Evolutionary conservation across 2,329 filamentous ascomycete species (phyloP), one percentile per base, ranked within the genome.

Genomic region (Botrytis fabae): DNA sequence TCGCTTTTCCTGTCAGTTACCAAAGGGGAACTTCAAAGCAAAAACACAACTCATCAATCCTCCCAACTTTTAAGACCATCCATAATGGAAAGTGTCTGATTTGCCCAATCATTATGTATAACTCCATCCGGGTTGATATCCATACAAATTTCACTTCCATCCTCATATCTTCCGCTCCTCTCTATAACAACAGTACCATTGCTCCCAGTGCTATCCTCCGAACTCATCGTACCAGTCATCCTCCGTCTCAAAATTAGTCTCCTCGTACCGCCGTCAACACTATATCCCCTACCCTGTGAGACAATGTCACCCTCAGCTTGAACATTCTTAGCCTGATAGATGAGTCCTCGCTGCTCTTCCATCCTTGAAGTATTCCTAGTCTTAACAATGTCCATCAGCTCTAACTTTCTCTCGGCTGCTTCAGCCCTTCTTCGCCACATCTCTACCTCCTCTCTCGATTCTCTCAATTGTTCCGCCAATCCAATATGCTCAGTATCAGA

Each of bases 341-440:
- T 32, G 28, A 32, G 18, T 32, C 35, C 35, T 42, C 48, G 48
- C n/a, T 57, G 48, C 48, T 42, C 65, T 6, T 68, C 48, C 35
- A 68, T 42, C 68, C 44, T 70, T 20, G 54, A 69, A 32, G 44
- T 40, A 22, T 68, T 68, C 25, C 65, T 57, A 42, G 65, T 64
- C 35, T 69, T 73, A 12, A 75, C 74, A 42, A 74, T 35, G 28
- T 74, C 75, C 14, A 79, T 64, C 5, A 85, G 83, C 6, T 83
- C 82, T 28, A 90, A 78, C 66, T 85, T 83, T 74, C 81, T 83
- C 81, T 91, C 89, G 0, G 88, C 88, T 6, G 83, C 82, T 77
- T 88, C 84, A 0, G 89, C 89, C 46, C 87, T 82, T 46, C 83
- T 83, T 75, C 83, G 86, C 89, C 89, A 91, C 74, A 81, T 83